Percentiles rank a stretch among this genome's conserved stretches.
phyloP scores from a whole-genome alignment of 345 rosid genomes.

The Nephelium lappaceum region DNA sequence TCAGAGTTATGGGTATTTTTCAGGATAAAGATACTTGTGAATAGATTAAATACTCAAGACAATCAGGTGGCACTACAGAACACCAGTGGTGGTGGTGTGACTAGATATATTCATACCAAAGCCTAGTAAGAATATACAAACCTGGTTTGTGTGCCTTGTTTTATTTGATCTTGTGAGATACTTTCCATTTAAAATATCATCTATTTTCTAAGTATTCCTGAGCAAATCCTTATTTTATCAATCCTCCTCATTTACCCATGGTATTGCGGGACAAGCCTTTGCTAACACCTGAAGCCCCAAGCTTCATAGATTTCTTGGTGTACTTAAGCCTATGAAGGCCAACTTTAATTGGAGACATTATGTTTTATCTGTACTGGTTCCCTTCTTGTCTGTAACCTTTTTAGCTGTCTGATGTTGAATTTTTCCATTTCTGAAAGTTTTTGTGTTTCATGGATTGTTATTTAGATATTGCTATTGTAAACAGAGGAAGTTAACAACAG shows the following conservation, averaged over 20 bases:
- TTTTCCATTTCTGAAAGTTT: not conserved
- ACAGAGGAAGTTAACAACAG: conserved; percentile 1
- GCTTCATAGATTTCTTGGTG: not conserved
- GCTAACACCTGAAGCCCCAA: not conserved
- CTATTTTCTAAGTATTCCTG: not conserved
- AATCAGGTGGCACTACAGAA: not conserved
- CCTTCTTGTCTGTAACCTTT: not conserved
- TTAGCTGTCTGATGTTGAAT: not conserved
- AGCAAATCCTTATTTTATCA: not conserved
- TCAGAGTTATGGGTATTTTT: not conserved
- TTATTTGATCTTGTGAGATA: not conserved
- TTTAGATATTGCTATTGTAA: not conserved
- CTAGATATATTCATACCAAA: not conserved
- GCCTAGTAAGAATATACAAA: not conserved
- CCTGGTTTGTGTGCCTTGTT: not conserved
- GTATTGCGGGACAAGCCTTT: not conserved
- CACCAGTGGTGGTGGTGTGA: not conserved
- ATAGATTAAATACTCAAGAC: not conserved
- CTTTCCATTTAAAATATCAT: not conserved
- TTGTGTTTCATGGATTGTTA: not conserved
- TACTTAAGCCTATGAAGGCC: not conserved
- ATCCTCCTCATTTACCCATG: not conserved
- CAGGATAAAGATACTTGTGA: not conserved
- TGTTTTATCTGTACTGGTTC: not conserved
- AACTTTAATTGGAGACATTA: not conserved